These are phyloP conservation scores for Ganoderma meredithae DNA, from an alignment of 1,284 basidiomycete species.

Conservation along the genomic window DNA sequence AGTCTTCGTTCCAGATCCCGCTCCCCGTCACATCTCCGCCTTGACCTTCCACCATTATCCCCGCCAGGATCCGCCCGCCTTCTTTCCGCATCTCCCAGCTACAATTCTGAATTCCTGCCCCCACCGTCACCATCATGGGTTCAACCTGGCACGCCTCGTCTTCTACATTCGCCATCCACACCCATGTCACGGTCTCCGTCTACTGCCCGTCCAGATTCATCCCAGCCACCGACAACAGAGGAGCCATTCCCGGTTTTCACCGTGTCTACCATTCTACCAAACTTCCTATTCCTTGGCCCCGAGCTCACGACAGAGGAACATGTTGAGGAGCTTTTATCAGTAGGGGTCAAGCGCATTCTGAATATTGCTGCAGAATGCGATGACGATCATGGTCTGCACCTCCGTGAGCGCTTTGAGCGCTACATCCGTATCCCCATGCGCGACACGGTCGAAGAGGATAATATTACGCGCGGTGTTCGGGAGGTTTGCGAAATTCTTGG, in stretches of 20 bases:
- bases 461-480: conserved; percentile 82
- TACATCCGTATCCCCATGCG: conserved; percentile 92
- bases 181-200: conserved; percentile 55
- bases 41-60: conserved; percentile 62
- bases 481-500: conserved; percentile 89
- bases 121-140: conserved; percentile 44
- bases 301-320: conserved; percentile 82
- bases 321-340: conserved; percentile 70
- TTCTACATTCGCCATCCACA: conserved; percentile 42
- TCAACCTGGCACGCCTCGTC: conserved; percentile 31
- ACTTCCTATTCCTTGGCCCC: conserved; percentile 91
- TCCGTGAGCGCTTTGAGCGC: conserved; percentile 77
- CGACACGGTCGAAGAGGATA: conserved; percentile 94
- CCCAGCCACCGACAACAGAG: conserved; percentile 60
- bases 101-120: conserved; percentile 33
- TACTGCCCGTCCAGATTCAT: conserved; percentile 64
- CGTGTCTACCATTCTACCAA: conserved; percentile 89
- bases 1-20: conserved; percentile 50
- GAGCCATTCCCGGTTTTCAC: conserved; percentile 70
- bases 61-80: conserved; percentile 58
- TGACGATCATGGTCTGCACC: conserved; percentile 75
- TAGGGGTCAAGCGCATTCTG: conserved; percentile 89
- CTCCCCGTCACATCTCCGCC: conserved; percentile 68
- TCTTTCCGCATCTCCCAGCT: conserved; percentile 30
- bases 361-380: conserved; percentile 94